These are phyloP conservation scores for Helotiales sp. DNA, from an alignment of 2,329 filamentous ascomycete species.

Conservation along the genomic window DNA sequence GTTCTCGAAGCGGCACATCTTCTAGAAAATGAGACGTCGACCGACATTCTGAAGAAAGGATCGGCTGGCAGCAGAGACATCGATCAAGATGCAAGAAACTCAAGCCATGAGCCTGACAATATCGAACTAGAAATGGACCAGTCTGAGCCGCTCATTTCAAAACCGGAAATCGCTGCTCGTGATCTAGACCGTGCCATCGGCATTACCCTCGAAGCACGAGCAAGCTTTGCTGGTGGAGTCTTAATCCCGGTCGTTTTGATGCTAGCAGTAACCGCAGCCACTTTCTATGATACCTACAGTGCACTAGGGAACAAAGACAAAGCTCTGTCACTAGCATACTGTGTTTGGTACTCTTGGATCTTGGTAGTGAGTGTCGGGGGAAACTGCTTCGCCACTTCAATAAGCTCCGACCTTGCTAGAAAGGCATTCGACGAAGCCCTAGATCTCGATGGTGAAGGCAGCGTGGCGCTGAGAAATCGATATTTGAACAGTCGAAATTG, in stretches of 20 bases:
- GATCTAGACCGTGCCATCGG: background rate
- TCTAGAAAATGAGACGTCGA: no score
- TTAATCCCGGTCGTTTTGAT: background rate
- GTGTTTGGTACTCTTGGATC: constrained; percentile 1
- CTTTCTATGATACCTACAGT: background rate
- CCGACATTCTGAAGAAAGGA: no score
- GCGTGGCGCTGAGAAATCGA: background rate
- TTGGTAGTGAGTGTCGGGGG: background rate
- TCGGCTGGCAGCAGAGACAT: no score
- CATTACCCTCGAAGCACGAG: background rate
- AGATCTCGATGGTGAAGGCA: background rate
- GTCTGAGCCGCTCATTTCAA: background rate
- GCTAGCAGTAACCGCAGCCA: background rate
- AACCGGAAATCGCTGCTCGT: background rate
- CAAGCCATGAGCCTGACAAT: background rate
- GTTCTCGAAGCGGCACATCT: background rate
- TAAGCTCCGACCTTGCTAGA: background rate
- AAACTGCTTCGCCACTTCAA: background rate
- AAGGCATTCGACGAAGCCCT: background rate
- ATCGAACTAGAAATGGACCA: background rate
- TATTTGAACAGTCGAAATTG: background rate
- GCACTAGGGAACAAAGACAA: background rate
- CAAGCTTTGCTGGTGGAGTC: background rate
- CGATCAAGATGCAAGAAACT: background rate
- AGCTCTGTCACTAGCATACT: background rate